phyloP scores from a whole-genome alignment of 1,139 yeast genomes.

The Candida neerlandica region DNA sequence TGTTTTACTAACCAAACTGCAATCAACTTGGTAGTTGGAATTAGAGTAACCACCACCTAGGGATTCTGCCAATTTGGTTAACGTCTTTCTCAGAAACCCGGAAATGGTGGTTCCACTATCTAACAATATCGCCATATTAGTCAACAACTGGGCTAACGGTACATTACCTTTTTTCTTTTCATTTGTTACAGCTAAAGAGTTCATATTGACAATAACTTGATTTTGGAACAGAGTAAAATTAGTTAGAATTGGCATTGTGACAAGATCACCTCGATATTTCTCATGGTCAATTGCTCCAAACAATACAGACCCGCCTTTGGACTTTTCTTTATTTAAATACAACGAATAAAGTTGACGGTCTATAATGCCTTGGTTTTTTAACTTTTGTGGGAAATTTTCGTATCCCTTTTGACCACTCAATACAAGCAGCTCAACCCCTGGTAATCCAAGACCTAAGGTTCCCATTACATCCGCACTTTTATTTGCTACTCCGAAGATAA shows the following conservation, averaged over 20 bases:
- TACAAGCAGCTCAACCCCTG: conserved; percentile 13
- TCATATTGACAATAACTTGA: neutral
- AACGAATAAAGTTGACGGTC: conserved; percentile 40
- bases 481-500: conserved; percentile 26
- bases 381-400: conserved; percentile 32
- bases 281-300: conserved; percentile 34
- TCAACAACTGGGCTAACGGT: neutral
- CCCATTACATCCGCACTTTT: conserved; percentile 16
- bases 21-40: conserved; percentile 1
- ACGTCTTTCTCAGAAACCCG: neutral
- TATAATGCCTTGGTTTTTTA: conserved; percentile 47
- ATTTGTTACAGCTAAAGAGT: neutral
- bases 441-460: conserved; percentile 23
- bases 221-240: neutral
- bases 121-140: neutral
- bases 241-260: neutral
- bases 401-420: conserved; percentile 19
- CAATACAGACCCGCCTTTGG: conserved; percentile 25
- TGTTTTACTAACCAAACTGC: neutral
- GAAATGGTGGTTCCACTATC: neutral
- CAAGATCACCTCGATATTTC: conserved; percentile 24
- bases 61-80: neutral
- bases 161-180: neutral
- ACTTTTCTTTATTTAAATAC: conserved; percentile 25
- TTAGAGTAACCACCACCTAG: neutral